A percentile compares a stretch with the other conserved stretches of the same genome.
These are phyloP conservation scores for Chaetomiaceae sp. DNA, from an alignment of 2,329 filamentous ascomycete genomes.

Conservation along the genomic window DNA sequence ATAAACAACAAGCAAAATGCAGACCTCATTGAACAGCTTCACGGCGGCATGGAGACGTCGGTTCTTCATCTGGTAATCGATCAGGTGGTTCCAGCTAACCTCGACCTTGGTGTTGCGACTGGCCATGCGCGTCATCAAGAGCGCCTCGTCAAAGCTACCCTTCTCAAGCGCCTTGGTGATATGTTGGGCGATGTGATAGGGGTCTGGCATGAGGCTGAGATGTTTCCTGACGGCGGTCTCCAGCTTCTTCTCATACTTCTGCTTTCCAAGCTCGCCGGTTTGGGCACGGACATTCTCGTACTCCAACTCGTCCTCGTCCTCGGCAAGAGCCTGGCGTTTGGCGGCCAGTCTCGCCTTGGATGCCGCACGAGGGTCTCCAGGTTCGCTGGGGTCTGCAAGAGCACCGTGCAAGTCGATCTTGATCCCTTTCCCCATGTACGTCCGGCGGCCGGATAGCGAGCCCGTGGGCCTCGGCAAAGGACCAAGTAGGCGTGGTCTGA, in stretches of 20 bases:
- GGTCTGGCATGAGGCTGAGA: constrained; percentile 62
- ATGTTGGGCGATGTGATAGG: constrained; percentile 65
- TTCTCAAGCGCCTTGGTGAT: constrained; percentile 58
- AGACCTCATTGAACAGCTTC: constrained; percentile 83
- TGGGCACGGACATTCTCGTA: constrained; percentile 16
- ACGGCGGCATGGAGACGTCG: constrained; percentile 61
- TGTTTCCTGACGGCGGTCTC: constrained; percentile 49
- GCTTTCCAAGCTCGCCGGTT: background rate
- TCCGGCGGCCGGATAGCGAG: background rate
- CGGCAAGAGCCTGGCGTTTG: background rate
- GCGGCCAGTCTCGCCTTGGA: background rate
- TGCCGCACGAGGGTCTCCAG: background rate
- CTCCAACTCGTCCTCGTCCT: constrained; percentile 10
- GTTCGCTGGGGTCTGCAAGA: background rate
- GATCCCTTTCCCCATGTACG: background rate
- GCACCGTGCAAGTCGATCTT: background rate
- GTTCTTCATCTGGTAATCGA: constrained; percentile 64
- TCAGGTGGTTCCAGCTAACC: constrained; percentile 85
- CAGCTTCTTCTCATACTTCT: constrained; percentile 27
- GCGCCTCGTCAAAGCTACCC: constrained; percentile 61
- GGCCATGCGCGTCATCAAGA: constrained; percentile 63
- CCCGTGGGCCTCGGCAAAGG: constrained; percentile 2
- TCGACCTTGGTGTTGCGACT: constrained; percentile 60
- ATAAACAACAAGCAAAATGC: constrained; percentile 25
- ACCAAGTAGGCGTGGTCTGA: constrained; percentile 5